phyloP scores from a whole-genome alignment of 1,139 yeast genomes.

The Magnusiomyces fungicola region DNA sequence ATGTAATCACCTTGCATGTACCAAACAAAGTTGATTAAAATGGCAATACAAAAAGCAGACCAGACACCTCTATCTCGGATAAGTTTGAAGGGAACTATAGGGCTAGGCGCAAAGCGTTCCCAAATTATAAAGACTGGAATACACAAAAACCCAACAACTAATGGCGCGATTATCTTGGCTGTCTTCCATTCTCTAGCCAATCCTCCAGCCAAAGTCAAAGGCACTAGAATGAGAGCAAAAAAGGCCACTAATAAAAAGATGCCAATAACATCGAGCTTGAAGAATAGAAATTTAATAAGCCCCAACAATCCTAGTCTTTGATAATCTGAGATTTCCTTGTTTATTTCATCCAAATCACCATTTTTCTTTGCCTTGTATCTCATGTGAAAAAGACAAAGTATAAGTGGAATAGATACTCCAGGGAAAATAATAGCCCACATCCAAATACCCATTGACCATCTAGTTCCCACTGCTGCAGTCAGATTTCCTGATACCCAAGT shows the following conservation, averaged over 20 bases:
- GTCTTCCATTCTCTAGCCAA: conserved; percentile 42
- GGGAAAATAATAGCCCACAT: conserved; percentile 80
- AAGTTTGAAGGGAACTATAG: conserved; percentile 52
- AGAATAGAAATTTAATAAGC: conserved; percentile 30
- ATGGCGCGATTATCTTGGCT: conserved; percentile 55
- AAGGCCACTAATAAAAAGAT: conserved; percentile 42
- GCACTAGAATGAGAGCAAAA: conserved; percentile 46
- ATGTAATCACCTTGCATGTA: conserved; percentile 63
- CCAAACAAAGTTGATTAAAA: conserved; percentile 51
- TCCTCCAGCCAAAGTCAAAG: conserved; percentile 59
- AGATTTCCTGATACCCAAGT: conserved; percentile 70
- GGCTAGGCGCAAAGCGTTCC: conserved; percentile 50
- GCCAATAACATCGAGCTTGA: conserved; percentile 53
- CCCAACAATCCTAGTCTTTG: conserved; percentile 25
- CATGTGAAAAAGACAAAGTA: conserved; percentile 51
- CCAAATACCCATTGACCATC: conserved; percentile 70
- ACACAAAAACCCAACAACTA: conserved; percentile 53
- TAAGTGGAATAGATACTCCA: conserved; percentile 50
- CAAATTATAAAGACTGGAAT: conserved; percentile 48
- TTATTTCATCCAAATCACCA: conserved; percentile 38
- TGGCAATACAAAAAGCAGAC: conserved; percentile 50
- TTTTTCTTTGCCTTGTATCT: conserved; percentile 44
- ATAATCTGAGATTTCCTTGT: conserved; percentile 27
- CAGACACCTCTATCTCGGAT: conserved; percentile 62
- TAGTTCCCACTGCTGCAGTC: conserved; percentile 33